phyloP scores from a whole-genome alignment of 73 alveolate species.

The Paramecium primaurelia region DNA sequence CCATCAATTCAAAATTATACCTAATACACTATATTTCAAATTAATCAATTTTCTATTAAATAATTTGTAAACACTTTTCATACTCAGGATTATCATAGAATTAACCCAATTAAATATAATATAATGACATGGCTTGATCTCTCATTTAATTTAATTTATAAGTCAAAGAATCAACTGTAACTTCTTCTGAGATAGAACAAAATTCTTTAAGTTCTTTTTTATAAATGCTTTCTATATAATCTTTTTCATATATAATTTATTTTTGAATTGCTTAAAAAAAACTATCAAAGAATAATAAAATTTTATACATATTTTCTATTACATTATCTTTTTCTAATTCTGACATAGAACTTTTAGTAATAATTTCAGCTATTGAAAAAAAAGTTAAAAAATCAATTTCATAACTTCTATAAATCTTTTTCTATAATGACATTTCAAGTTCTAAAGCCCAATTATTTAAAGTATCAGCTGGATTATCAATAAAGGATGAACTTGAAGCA shows the following conservation, averaged over 20 bases:
- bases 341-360: not conserved
- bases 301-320: not conserved
- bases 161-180: not conserved
- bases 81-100: not conserved
- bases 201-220: not conserved
- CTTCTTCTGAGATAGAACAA: not conserved
- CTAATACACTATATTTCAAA: not conserved
- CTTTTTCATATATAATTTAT: not conserved
- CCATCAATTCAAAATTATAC: not conserved
- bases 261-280: not conserved
- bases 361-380: not conserved
- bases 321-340: not conserved
- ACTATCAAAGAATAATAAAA: not conserved
- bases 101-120: not conserved
- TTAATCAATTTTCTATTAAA: not conserved
- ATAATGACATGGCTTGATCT: not conserved
- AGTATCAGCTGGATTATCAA: not conserved
- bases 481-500: not conserved
- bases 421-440: not conserved
- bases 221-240: not conserved
- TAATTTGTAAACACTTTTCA: not conserved
- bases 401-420: not conserved
- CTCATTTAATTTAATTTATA: not conserved
- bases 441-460: not conserved
- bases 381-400: not conserved